These are phyloP conservation scores for Myxozyma udenii DNA, from an alignment of 805 yeast species.

Conservation along the genomic window DNA sequence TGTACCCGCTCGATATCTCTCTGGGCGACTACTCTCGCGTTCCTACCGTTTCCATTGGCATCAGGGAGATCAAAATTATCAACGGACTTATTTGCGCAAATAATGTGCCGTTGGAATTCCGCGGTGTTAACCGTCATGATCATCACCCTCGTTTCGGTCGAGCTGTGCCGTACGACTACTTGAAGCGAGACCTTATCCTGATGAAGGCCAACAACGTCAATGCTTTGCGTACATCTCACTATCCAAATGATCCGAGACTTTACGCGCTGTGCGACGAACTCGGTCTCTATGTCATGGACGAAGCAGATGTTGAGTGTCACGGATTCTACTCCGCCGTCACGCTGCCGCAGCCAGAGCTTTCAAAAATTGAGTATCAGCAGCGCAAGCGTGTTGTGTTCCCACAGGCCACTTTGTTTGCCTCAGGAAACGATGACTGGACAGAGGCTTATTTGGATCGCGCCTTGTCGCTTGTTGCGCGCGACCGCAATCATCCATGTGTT, in stretches of 20 bases:
- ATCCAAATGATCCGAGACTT: conserved; percentile 40
- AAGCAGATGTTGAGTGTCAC: conserved; percentile 42
- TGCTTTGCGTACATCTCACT: conserved; percentile 42
- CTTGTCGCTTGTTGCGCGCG: conserved; percentile 37
- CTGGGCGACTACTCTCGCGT: conserved; percentile 14
- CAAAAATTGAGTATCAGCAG: conserved; percentile 10
- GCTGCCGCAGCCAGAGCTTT: neutral
- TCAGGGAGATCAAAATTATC: conserved; percentile 35
- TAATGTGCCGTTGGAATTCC: conserved; percentile 35
- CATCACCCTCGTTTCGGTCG: conserved; percentile 39
- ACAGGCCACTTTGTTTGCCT: conserved; percentile 33
- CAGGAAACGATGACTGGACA: conserved; percentile 38
- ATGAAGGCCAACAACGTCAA: conserved; percentile 41
- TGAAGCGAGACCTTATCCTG: conserved; percentile 36
- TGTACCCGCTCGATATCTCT: conserved; percentile 32
- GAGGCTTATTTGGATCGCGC: conserved; percentile 40
- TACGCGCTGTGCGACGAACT: conserved; percentile 37
- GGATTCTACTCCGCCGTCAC: conserved; percentile 34
- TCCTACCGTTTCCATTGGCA: conserved; percentile 33
- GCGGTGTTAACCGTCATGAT: conserved; percentile 42
- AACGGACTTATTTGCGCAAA: conserved; percentile 37
- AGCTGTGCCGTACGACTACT: conserved; percentile 40
- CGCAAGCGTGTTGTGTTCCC: conserved; percentile 4
- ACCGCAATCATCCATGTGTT: conserved; percentile 39
- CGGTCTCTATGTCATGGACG: conserved; percentile 41